These are phyloP conservation scores for Fusarium oxysporum DNA, from an alignment of 2,329 filamentous ascomycete species.

Conservation along the genomic window DNA sequence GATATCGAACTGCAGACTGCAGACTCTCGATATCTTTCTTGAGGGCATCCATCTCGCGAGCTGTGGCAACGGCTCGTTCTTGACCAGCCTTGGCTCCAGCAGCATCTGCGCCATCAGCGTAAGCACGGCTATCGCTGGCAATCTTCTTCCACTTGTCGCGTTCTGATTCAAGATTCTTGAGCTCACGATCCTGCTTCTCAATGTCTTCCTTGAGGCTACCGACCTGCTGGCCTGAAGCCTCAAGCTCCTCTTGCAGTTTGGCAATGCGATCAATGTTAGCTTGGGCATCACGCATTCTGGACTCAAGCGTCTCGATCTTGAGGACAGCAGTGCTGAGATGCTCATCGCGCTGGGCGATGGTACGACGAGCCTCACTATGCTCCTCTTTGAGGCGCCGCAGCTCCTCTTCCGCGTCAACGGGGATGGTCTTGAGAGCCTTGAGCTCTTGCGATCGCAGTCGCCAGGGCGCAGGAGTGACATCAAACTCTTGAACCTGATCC, in stretches of 20 bases:
- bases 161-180: conserved; percentile 72
- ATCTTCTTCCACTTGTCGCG: conserved; percentile 78
- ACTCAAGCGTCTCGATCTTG: conserved; percentile 92
- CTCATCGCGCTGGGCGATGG: conserved; percentile 80
- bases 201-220: conserved; percentile 71
- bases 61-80: conserved; percentile 75
- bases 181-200: conserved; percentile 74
- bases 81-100: conserved; percentile 68
- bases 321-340: conserved; percentile 88
- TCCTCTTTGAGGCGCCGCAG: conserved; percentile 83
- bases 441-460: conserved; percentile 83
- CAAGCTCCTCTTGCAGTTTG: conserved; percentile 71
- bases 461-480: conserved; percentile 83
- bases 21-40: conserved; percentile 74
- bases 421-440: conserved; percentile 82
- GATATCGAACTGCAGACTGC: conserved; percentile 73
- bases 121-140: conserved; percentile 70
- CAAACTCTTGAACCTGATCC: conserved; percentile 81
- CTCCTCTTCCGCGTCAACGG: conserved; percentile 87
- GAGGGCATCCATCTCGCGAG: conserved; percentile 78
- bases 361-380: conserved; percentile 79
- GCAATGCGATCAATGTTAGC: conserved; percentile 78
- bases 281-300: conserved; percentile 84
- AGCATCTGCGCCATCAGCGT: conserved; percentile 64
- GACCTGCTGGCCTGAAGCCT: conserved; percentile 62